A percentile compares a stretch with the other conserved stretches of the same genome.
These are phyloP conservation scores for Ormosia semicastrata DNA, from an alignment of 306 rosid genomes.

Conservation along the genomic window DNA sequence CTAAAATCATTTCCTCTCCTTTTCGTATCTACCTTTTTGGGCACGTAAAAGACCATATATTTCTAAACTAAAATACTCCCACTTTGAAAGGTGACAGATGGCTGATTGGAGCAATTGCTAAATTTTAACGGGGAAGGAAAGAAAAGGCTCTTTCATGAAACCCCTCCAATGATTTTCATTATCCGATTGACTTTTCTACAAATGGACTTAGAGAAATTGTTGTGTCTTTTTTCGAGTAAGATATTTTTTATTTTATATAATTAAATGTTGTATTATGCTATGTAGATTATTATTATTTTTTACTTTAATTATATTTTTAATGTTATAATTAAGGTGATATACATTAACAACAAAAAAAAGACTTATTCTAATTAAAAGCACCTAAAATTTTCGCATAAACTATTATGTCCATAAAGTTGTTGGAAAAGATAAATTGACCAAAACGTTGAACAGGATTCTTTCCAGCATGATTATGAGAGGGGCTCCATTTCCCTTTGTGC, in stretches of 20 bases:
- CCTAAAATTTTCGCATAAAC: too few relatives aligned
- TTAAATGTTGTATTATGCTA: too few relatives aligned
- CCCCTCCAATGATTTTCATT: not conserved
- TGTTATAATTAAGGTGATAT: too few relatives aligned
- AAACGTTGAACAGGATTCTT: not conserved
- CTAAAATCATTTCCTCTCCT: not conserved
- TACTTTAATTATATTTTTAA: too few relatives aligned
- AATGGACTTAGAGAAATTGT: not conserved
- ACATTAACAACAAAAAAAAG: too few relatives aligned
- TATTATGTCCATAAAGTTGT: not conserved
- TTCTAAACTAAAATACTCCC: not conserved
- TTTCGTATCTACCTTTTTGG: not conserved
- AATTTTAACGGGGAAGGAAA: not conserved
- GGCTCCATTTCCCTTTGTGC: slow-evolving; percentile 9
- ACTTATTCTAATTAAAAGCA: too few relatives aligned
- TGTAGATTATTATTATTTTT: too few relatives aligned
- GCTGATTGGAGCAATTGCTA: not conserved
- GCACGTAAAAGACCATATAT: not conserved
- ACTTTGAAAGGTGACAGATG: not conserved
- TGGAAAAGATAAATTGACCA: not conserved
- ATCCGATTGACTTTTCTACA: slow-evolving; percentile 13
- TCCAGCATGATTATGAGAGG: not conserved
- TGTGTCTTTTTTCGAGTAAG: not conserved
- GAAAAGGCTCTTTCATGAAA: not conserved
- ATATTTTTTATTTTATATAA: not conserved